Evolutionary conservation across 192 early-diverging fungal species (phyloP), one percentile per base, ranked within the genome.

Genomic region (Rhizoclosmatium globosum): DNA sequence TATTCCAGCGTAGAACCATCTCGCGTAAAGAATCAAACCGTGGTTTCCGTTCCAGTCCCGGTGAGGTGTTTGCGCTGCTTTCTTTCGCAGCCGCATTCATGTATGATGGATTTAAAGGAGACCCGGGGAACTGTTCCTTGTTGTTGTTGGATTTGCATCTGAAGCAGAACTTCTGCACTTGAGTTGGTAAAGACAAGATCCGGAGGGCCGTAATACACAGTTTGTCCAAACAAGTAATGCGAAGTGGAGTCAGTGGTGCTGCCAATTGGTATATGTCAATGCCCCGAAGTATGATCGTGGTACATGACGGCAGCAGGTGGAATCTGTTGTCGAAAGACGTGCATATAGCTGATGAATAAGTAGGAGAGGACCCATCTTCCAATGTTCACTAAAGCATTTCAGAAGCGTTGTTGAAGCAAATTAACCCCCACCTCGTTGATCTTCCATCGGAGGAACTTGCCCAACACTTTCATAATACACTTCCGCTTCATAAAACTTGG

Each of bases 381-480:
- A 1, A 96, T 79, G 80, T 93, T 93, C 31, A 96, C 94, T 95
- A 81, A 2, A 46, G 58, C 19, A 64, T 43, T 46, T 41, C 0
- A 81, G 69, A 76, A 7, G 21, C 47, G 41, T 43, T 4, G 7
- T 15, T 2, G 71, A 72, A 41, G 19, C 15, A n/a, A 43, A 43
- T 23, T n/a, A 31, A 2, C 41, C 47, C 78, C 56, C 86, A 94
- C 94, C 85, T 89, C 94, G 72, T 68, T 89, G 90, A 65, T 95
- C 94, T 77, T 95, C 94, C 48, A 42, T 82, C 79, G 76, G 86
- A 79, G 73, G 85, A 15, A 84, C 77, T 2, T 85, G 78, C 9
- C 87, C 91, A 1, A 90, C 83, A 75, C 96, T 94, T 68, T 98
- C 96, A 4, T 92, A 89, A 77, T 98, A 97, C 59, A 97, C 89